Conservation (phyloP, 1,284 basidiomycete species). For the Pseudozyma sp. region DNA sequence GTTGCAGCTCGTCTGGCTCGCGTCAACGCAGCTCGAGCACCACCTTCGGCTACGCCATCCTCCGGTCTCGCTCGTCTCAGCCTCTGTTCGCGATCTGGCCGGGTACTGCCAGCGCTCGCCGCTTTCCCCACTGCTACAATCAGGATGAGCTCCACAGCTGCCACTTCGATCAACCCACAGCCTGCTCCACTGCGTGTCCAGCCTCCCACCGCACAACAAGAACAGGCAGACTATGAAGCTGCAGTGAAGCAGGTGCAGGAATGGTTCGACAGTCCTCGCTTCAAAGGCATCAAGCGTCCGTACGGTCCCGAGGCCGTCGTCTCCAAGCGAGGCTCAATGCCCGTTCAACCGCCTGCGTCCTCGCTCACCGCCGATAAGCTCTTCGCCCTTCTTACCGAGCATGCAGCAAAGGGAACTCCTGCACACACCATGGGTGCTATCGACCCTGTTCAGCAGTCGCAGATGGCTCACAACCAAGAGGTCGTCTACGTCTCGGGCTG, state of each 20-base stretch:
- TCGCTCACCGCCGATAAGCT: conserved; percentile 86
- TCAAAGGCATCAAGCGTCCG: conserved; percentile 79
- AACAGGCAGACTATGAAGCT: conserved; percentile 76
- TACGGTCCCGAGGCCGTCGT: conserved; percentile 83
- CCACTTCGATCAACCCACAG: conserved; percentile 71
- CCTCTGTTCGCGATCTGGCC: conserved; percentile 8
- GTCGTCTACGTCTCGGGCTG: conserved; percentile 96
- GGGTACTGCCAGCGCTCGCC: conserved; percentile 1
- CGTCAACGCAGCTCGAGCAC: conserved; percentile 38
- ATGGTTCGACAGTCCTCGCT: conserved; percentile 83
- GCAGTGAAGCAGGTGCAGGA: conserved; percentile 76
- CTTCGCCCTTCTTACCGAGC: conserved; percentile 76
- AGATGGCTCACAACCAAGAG: conserved; percentile 95
- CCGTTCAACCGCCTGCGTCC: conserved; percentile 78
- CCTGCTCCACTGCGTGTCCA: conserved; percentile 75
- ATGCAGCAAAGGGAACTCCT: conserved; percentile 73
- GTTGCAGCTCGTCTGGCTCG: conserved; percentile 41
- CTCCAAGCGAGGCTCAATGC: conserved; percentile 87
- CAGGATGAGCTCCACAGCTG: conserved; percentile 72
- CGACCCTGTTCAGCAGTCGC: conserved; percentile 92
- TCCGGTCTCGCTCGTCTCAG: conserved; percentile 22
- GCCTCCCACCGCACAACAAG: conserved; percentile 76
- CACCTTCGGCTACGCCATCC: conserved; percentile 10
- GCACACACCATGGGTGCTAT: conserved; percentile 70
- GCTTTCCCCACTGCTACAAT: conserved; percentile 4